Base-by-base conservation (phyloP, 306 rosid genomes). In the Biancaea sappan region DNA sequence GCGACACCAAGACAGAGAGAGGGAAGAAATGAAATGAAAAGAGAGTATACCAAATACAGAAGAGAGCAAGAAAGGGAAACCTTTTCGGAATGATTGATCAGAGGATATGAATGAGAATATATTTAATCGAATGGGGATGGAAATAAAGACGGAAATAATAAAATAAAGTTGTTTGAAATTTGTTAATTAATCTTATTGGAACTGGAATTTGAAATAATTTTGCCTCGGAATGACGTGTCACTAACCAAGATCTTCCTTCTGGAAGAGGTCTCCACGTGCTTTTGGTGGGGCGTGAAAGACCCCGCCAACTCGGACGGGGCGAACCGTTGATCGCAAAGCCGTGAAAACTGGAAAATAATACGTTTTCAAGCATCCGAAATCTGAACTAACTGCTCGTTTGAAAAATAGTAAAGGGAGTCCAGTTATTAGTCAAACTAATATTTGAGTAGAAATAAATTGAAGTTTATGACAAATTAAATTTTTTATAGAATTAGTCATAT, bases 71-170 rank as follows among this genome's bases (percentile, higher is more conserved):
- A 75, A 24, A 38, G 83, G 64, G 75, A 90, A 84, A 82, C 62
- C 86, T 72, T 66, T 82, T 76, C 64, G 84, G 26, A 82, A 81
- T 84, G 88, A 88, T 82, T 88, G 96, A 84, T 83, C 63, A 19
- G 0, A 9, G 68, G 31, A 19, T 18, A 18, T n/a, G 46, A 12
- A 35, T 19, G 48, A 21, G 29, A 6, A 35, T 37, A 19, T 9
- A 59, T 59, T 59, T 60, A 34, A 31, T 60, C 40, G 4, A 28
- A 69, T 3, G 51, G 35, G 35, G 28, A 72, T 11, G 37, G 34
- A 37, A 66, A 41, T 12, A 18, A 46, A 53, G 74, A 69, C 16
- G 60, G 67, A 43, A 8, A 35, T 52, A 22, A 62, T 65, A 69
- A 78, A 73, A 52, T 44, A 38, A 29, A 11, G 21, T 25, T 46